Evolutionary conservation across 192 early-diverging fungal genomes (phyloP), one percentile per base, ranked within the genome.

Genomic region (Coemansia umbellata): DNA sequence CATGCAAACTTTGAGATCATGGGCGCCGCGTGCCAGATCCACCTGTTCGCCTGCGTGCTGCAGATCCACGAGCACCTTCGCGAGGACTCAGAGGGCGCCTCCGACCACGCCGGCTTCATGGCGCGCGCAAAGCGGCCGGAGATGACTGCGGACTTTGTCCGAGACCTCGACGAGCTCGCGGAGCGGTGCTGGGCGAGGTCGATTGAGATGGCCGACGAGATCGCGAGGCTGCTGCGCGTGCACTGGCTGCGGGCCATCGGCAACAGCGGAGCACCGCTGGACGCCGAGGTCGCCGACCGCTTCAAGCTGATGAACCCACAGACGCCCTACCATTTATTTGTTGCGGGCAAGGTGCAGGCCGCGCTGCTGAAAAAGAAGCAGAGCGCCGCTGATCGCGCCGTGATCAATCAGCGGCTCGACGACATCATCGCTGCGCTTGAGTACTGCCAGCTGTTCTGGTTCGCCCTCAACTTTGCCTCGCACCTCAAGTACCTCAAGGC

Each of bases 1-100:
- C 73, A 75, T n/a, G 73, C 73, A 4, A 75, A 75, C 35, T 60
- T 75, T 51, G 73, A 69, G 22, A 51, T 75, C 45, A 63, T 75
- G 51, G 73, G 73, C 24, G 51, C 56, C 0, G 59, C 73, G 28
- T 68, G 60, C 31, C 61, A 58, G 53, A 69, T 75, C 31, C 73
- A 75, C 31, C 35, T 75, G 3, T 60, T 64, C 30, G 73, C 73
- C 8, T 60, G 56, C 3, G 73, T 75, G 23, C 28, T 75, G 43
- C 73, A 75, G 62, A 65, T 75, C 37, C 55, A 66, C 43, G 73
- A 75, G 53, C 73, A 75, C 31, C 13, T 75, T 14, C 65, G 68
- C 33, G 73, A 75, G 36, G 73, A 75, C 0, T 39, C 66, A 13
- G 70, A 66, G 4, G 23, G 47, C 15, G 33, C 69, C 14, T 36